phyloP scores from a whole-genome alignment of 768 basidiomycete species.

The Podaxis rugospora region DNA sequence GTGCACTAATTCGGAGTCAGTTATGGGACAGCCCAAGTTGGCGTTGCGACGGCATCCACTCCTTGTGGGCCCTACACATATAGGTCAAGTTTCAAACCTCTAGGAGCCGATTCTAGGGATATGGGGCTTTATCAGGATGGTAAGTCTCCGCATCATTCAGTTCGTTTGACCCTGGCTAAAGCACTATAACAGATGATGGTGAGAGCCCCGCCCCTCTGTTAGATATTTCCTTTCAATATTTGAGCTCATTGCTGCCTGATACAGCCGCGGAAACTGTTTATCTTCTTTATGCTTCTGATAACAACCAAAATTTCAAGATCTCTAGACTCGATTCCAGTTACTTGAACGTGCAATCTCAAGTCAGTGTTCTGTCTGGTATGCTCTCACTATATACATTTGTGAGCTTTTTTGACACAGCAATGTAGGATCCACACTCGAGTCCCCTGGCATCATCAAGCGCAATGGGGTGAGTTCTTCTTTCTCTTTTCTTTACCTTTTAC shows the following conservation, averaged over 20 bases:
- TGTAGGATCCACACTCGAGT: slow-evolving; percentile 51
- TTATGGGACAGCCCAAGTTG: slow-evolving; percentile 61
- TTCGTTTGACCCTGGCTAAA: slow-evolving; percentile 5
- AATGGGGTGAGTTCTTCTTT: slow-evolving; percentile 33
- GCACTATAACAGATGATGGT: slow-evolving; percentile 33
- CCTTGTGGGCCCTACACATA: slow-evolving; percentile 62
- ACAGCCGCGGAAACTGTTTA: slow-evolving; percentile 46
- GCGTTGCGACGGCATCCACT: slow-evolving; percentile 52
- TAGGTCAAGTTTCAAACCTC: slow-evolving; percentile 48
- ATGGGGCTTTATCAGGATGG: slow-evolving; percentile 56
- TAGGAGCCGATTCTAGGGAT: slow-evolving; percentile 57
- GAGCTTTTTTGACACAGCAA: slow-evolving; percentile 6
- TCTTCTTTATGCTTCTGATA: slow-evolving; percentile 61
- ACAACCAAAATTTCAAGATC: slow-evolving; percentile 69
- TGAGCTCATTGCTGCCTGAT: background rate
- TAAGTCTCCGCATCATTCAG: slow-evolving; percentile 16
- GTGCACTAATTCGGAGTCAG: slow-evolving; percentile 22
- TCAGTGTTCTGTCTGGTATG: slow-evolving; percentile 40
- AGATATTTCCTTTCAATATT: background rate
- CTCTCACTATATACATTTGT: background rate
- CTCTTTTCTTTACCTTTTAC: background rate
- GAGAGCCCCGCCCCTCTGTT: background rate
- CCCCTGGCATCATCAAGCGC: slow-evolving; percentile 58
- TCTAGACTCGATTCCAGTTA: slow-evolving; percentile 52
- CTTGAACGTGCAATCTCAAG: slow-evolving; percentile 47